A percentile compares a stretch with the other conserved stretches of the same genome.
Evolutionary conservation across 2,329 filamentous ascomycete genomes (phyloP).

Genomic region (Aureobasidium sp.): DNA sequence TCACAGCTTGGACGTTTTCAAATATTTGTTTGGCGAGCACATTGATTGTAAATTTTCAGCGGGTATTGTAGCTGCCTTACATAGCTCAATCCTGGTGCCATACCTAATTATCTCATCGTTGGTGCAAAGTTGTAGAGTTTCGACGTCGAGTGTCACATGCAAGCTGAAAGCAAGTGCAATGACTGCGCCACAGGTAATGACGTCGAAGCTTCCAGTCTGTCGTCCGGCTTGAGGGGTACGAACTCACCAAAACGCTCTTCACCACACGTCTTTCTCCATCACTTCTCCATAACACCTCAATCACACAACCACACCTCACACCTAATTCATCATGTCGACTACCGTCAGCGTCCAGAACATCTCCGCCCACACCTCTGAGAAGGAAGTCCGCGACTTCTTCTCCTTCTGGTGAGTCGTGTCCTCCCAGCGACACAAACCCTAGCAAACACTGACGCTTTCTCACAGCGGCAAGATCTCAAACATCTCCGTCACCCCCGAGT

Average conservation of each 20-base stretch:
- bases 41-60: no score
- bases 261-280: not conserved
- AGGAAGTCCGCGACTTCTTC: constrained; percentile 95
- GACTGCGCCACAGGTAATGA: not conserved
- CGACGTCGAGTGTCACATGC: not conserved
- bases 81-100: not conserved
- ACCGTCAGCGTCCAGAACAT: constrained; percentile 91
- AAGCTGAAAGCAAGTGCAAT: not conserved
- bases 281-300: not conserved
- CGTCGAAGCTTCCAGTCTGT: not conserved
- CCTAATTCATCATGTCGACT: constrained; percentile 40
- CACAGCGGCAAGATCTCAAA: constrained; percentile 81
- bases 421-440: not conserved
- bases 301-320: not conserved
- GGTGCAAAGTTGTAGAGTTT: not conserved
- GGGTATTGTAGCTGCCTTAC: not conserved
- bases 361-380: constrained; percentile 70
- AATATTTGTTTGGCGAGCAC: no score
- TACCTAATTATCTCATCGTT: no score
- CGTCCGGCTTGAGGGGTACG: not conserved
- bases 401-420: constrained; percentile 67
- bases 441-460: not conserved
- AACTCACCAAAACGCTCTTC: not conserved
- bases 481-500: constrained; percentile 64
- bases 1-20: no score